Percentiles rank a stretch among this genome's conserved stretches.
These are phyloP conservation scores for Glonium stellatum DNA, from an alignment of 495 filamentous ascomycete species.

Conservation along the genomic window DNA sequence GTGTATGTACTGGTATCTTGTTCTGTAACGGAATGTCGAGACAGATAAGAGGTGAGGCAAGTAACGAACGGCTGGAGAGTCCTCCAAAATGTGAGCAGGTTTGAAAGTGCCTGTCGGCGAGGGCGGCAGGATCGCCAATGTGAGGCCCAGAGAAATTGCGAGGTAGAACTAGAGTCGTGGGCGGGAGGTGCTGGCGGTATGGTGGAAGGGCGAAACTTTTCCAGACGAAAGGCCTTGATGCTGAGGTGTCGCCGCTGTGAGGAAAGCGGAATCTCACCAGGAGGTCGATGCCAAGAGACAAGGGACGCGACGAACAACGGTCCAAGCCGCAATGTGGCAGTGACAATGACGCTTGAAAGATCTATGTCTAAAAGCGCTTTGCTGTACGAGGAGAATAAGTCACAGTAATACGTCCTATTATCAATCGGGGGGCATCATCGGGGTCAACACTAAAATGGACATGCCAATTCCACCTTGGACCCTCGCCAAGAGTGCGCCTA, in stretches of 20 bases:
- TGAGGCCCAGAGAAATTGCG: neutral
- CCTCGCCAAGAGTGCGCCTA: no score
- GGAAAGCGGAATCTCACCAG: neutral
- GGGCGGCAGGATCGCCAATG: neutral
- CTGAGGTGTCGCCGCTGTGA: neutral
- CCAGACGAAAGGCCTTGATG: neutral
- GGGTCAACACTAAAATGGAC: no score
- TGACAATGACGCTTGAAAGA: neutral
- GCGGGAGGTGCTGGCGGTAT: neutral
- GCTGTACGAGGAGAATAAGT: neutral
- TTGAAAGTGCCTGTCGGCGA: neutral
- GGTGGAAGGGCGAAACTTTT: neutral
- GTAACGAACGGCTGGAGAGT: constrained; percentile 32
- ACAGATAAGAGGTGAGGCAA: constrained; percentile 4
- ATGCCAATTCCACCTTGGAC: no score
- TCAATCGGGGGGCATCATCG: no score
- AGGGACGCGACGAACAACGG: neutral
- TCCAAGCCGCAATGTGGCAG: neutral
- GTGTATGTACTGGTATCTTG: neutral
- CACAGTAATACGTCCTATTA: neutral
- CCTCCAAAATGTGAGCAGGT: constrained; percentile 10
- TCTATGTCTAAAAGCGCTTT: no score
- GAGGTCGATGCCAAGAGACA: constrained; percentile 2
- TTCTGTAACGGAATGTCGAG: neutral
- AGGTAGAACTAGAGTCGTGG: neutral